These are phyloP conservation scores for Isoetes taiwanensis DNA, from an alignment of 75 land plant genomes.

Conservation along the genomic window DNA sequence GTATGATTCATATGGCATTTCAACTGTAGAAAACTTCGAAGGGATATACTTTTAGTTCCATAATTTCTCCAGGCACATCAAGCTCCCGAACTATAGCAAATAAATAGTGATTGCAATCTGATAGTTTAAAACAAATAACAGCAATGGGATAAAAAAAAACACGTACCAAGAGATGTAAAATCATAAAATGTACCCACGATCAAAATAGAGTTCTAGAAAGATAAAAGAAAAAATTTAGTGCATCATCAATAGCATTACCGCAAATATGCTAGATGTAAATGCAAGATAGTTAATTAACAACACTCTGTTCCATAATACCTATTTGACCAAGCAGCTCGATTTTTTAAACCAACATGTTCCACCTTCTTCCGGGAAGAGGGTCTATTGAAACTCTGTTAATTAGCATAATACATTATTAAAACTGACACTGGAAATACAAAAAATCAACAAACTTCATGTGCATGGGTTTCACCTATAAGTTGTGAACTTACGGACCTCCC, in stretches of 20 bases:
- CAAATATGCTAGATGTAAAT: no score
- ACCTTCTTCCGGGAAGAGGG: constrained; percentile 80
- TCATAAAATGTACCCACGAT: constrained; percentile 90
- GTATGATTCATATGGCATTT: constrained; percentile 98
- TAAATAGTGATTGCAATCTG: no score
- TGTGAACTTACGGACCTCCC: constrained; percentile 42
- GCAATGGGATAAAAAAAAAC: not conserved
- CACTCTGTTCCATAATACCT: no score
- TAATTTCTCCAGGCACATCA: constrained; percentile 93
- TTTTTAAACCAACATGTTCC: constrained; percentile 84
- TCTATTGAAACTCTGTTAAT: constrained; percentile 63
- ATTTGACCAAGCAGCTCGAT: constrained; percentile 96
- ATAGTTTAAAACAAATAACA: not conserved
- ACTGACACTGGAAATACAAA: not conserved
- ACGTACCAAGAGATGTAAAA: constrained; percentile 94
- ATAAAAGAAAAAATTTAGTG: no score
- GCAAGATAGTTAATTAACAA: no score
- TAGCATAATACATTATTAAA: not conserved
- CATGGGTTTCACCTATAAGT: not conserved
- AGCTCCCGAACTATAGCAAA: constrained; percentile 93
- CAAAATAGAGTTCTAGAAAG: constrained; percentile 80
- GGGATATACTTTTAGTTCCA: constrained; percentile 83
- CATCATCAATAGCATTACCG: no score
- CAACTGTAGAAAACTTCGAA: constrained; percentile 97
- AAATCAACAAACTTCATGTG: not conserved